Percentiles rank a stretch among this genome's conserved stretches.
These are phyloP conservation scores for Phialophora macrospora DNA, from an alignment of 2,329 filamentous ascomycete species.

Conservation along the genomic window DNA sequence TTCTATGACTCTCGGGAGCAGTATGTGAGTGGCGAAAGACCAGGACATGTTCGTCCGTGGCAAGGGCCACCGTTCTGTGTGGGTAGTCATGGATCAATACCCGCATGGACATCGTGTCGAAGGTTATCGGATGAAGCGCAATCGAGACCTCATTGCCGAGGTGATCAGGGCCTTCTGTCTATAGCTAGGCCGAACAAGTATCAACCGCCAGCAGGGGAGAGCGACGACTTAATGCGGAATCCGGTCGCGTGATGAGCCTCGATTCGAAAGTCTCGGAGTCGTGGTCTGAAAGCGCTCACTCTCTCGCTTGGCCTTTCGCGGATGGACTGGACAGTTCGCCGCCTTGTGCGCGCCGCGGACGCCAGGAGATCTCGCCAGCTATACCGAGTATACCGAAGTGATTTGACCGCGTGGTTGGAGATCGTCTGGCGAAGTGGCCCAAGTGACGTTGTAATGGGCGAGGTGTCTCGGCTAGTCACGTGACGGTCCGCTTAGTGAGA, in stretches of 20 bases:
- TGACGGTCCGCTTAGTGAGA: conserved; percentile 19
- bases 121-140: conserved; percentile 19
- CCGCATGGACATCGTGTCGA: conserved; percentile 64
- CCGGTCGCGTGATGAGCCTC: conserved; percentile 18
- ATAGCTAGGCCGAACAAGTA: not conserved
- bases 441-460: conserved; percentile 2
- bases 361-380: not conserved
- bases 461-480: conserved; percentile 1
- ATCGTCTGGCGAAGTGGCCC: not conserved
- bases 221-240: conserved; percentile 13
- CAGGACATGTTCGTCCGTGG: conserved; percentile 76
- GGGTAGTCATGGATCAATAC: conserved; percentile 86
- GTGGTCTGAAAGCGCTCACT: not conserved
- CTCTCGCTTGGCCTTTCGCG: not conserved
- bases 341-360: not conserved
- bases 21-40: conserved; percentile 77
- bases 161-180: conserved; percentile 7
- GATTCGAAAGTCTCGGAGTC: not conserved
- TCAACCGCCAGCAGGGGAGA: not conserved
- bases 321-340: not conserved
- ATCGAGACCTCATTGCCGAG: conserved; percentile 19
- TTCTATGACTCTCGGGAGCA: conserved; percentile 58
- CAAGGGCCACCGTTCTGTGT: conserved; percentile 84
- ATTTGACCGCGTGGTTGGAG: not conserved
- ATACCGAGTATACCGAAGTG: not conserved